These are phyloP conservation scores for Venturiaceae sp. DNA, from an alignment of 2,329 filamentous ascomycete genomes.

Conservation along the genomic window DNA sequence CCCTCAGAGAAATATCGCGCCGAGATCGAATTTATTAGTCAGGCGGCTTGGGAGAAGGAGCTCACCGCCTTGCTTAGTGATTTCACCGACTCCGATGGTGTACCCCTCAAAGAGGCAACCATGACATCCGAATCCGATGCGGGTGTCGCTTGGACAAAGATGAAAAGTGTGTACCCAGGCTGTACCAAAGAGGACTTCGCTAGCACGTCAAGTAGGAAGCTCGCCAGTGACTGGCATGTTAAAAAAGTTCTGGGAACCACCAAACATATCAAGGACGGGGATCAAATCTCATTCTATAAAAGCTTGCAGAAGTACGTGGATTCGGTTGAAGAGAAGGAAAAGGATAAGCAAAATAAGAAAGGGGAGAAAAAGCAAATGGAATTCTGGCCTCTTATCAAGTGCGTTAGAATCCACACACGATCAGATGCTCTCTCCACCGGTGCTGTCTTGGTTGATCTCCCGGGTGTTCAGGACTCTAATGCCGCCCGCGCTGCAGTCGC, in stretches of 20 bases:
- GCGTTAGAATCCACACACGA: constrained; percentile 43
- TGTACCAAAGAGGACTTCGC: background rate
- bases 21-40: constrained; percentile 48
- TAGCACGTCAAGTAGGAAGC: background rate
- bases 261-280: background rate
- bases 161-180: constrained; percentile 5
- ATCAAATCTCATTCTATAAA: background rate
- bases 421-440: constrained; percentile 42
- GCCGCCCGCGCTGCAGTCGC: constrained; percentile 49
- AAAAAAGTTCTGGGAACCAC: background rate
- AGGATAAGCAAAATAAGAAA: constrained; percentile 8
- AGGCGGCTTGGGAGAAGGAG: constrained; percentile 16
- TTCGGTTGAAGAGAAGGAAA: background rate
- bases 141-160: background rate
- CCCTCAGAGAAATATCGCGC: constrained; percentile 37
- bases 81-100: background rate
- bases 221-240: constrained; percentile 27
- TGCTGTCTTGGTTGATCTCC: constrained; percentile 46
- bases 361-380: constrained; percentile 32
- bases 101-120: background rate
- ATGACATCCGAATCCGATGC: background rate
- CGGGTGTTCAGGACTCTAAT: constrained; percentile 51
- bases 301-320: constrained; percentile 2
- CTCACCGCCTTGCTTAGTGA: background rate
- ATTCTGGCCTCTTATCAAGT: constrained; percentile 44